These are phyloP conservation scores for Mycena citricolor DNA, from an alignment of 1,284 basidiomycete species.

Conservation along the genomic window DNA sequence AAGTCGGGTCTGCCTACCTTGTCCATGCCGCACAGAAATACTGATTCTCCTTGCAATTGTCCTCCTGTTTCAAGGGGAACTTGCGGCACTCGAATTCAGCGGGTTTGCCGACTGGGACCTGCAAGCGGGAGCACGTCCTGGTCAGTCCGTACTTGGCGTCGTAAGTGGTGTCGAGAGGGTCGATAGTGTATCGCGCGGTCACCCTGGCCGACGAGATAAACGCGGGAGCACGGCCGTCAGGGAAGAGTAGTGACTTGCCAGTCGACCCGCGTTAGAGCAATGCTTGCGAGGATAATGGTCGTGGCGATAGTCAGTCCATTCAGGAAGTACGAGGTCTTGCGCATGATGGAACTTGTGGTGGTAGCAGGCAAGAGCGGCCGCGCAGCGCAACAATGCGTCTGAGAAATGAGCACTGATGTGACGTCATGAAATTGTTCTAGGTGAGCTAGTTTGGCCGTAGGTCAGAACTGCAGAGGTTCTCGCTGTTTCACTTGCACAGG, in stretches of 20 bases:
- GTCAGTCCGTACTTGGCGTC: constrained; percentile 58
- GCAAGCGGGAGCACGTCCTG: constrained; percentile 54
- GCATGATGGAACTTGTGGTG: constrained; percentile 52
- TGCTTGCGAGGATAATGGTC: constrained; percentile 46
- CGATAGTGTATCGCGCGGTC: constrained; percentile 42
- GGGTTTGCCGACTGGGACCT: constrained; percentile 49
- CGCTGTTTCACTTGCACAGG: too few relatives aligned
- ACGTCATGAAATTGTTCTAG: too few relatives aligned
- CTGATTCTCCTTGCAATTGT: constrained; percentile 59
- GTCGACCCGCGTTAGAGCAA: constrained; percentile 58
- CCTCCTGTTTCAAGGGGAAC: constrained; percentile 62
- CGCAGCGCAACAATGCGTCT: too few relatives aligned
- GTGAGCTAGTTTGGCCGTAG: too few relatives aligned
- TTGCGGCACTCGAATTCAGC: constrained; percentile 59
- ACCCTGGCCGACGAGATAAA: constrained; percentile 47
- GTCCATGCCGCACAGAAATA: constrained; percentile 67
- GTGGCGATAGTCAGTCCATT: constrained; percentile 53
- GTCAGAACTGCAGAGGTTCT: too few relatives aligned
- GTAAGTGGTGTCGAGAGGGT: constrained; percentile 47
- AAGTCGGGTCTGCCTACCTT: constrained; percentile 4
- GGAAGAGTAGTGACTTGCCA: constrained; percentile 47
- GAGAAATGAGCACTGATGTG: too few relatives aligned
- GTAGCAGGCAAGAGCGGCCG: too few relatives aligned
- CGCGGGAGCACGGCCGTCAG: constrained; percentile 9
- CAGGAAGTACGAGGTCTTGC: constrained; percentile 63